Evolutionary conservation across 164 flowering plant species (phyloP).

Genomic region (Chimonanthus salicifolius): DNA sequence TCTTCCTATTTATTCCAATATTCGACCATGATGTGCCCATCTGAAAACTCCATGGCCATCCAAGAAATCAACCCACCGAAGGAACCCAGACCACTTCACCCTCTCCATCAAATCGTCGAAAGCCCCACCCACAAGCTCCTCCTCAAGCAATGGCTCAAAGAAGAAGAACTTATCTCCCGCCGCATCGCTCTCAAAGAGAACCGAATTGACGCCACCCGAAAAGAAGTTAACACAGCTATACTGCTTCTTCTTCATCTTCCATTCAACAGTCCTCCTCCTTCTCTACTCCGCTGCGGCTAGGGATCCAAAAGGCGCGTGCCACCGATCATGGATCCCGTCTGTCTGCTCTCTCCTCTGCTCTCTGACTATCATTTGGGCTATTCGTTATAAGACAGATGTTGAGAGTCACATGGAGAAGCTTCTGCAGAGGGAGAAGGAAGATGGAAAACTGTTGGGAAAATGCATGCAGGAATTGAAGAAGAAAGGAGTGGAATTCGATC

Average conservation of each 20-base stretch:
- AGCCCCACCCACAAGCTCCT: constrained; percentile 96
- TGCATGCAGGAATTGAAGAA: constrained; percentile 87
- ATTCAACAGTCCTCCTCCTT: constrained; percentile 64
- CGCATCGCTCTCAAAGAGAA: constrained; percentile 71
- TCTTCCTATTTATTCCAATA: neutral
- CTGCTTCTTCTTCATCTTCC: constrained; percentile 89
- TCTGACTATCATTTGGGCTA: constrained; percentile 78
- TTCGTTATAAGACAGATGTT: constrained; percentile 73
- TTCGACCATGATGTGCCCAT: neutral
- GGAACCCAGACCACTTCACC: constrained; percentile 48
- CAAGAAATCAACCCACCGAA: constrained; percentile 13
- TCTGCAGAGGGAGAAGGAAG: constrained; percentile 82
- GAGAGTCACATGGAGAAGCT: constrained; percentile 74
- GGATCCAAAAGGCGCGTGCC: constrained; percentile 30
- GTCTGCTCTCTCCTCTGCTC: constrained; percentile 66
- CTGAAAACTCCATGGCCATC: constrained; percentile 9
- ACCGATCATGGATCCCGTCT: constrained; percentile 77
- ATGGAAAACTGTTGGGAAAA: constrained; percentile 56
- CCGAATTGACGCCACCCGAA: constrained; percentile 71
- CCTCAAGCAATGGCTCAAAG: constrained; percentile 94
- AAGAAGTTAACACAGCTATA: constrained; percentile 77
- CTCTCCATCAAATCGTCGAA: constrained; percentile 78
- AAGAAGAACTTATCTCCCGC: constrained; percentile 76
- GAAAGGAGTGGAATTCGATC: constrained; percentile 83
- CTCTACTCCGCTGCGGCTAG: constrained; percentile 37